Conservation (phyloP, 31 red algal species). For the Endocladia muricata region DNA sequence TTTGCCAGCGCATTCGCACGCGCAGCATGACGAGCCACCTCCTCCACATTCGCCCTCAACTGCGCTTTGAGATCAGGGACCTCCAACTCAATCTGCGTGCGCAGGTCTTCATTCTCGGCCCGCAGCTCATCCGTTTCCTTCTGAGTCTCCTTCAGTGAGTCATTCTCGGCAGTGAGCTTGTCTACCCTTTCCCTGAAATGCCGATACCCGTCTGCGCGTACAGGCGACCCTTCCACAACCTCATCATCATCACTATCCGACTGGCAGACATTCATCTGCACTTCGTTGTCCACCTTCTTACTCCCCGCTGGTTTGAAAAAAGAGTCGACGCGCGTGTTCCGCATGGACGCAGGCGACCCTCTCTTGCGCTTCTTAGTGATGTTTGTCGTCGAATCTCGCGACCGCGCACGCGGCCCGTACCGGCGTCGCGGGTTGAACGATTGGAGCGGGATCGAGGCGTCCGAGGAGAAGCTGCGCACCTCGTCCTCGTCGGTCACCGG, state of each 20-base stretch:
- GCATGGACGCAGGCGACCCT: constrained; percentile 5
- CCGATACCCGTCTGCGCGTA: background rate
- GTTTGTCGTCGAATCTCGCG: constrained; percentile 14
- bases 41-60: constrained; percentile 10
- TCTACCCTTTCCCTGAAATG: constrained; percentile 36
- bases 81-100: constrained; percentile 46
- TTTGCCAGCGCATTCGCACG: constrained; percentile 6
- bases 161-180: constrained; percentile 33
- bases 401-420: constrained; percentile 19
- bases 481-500: constrained; percentile 24
- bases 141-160: constrained; percentile 6
- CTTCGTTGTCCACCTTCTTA: background rate
- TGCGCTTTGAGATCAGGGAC: constrained; percentile 27
- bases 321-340: constrained; percentile 21
- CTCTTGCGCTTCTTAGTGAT: constrained; percentile 31
- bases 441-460: constrained; percentile 7
- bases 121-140: constrained; percentile 29
- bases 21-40: constrained; percentile 3
- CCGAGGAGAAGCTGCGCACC: constrained; percentile 50
- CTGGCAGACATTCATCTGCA: background rate
- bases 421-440: constrained; percentile 2
- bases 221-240: background rate
- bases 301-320: constrained; percentile 45
- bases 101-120: constrained; percentile 59
- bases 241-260: background rate